These are phyloP conservation scores for Phialophora chinensis DNA, from an alignment of 2,329 filamentous ascomycete species.

Conservation along the genomic window DNA sequence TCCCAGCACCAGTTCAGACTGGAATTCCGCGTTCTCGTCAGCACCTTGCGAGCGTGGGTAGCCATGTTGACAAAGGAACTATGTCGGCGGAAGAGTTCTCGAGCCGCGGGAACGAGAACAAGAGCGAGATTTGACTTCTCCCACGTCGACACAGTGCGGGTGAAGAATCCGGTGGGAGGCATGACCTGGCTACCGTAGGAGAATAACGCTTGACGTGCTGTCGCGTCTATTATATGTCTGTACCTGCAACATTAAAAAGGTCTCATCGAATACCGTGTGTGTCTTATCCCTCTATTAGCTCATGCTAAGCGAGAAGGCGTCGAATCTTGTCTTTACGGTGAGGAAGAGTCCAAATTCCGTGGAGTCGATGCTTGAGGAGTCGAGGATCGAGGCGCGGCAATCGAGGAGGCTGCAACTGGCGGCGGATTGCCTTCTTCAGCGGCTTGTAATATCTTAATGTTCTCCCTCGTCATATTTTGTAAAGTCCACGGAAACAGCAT, in stretches of 20 bases:
- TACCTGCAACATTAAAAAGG: background rate
- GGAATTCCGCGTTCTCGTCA: too few relatives aligned
- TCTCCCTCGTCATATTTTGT: background rate
- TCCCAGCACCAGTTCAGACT: too few relatives aligned
- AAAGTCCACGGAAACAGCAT: too few relatives aligned
- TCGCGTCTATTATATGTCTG: background rate
- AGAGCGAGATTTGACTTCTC: background rate
- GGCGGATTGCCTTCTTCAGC: background rate
- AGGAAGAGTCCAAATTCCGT: background rate
- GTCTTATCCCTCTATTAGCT: background rate
- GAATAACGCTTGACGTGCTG: background rate
- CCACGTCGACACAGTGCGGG: background rate
- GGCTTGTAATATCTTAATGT: background rate
- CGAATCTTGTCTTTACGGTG: background rate
- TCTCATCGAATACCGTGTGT: background rate
- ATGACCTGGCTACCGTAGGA: constrained; percentile 9
- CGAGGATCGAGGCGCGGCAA: background rate
- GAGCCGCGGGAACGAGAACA: background rate
- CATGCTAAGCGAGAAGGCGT: background rate
- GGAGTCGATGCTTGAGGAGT: background rate
- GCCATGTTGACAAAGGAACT: too few relatives aligned
- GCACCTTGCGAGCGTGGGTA: too few relatives aligned
- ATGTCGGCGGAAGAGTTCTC: background rate
- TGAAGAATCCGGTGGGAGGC: background rate
- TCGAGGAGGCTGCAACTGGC: background rate